phyloP scores from a whole-genome alignment of 495 filamentous ascomycete genomes.

The Penicillium lagena region DNA sequence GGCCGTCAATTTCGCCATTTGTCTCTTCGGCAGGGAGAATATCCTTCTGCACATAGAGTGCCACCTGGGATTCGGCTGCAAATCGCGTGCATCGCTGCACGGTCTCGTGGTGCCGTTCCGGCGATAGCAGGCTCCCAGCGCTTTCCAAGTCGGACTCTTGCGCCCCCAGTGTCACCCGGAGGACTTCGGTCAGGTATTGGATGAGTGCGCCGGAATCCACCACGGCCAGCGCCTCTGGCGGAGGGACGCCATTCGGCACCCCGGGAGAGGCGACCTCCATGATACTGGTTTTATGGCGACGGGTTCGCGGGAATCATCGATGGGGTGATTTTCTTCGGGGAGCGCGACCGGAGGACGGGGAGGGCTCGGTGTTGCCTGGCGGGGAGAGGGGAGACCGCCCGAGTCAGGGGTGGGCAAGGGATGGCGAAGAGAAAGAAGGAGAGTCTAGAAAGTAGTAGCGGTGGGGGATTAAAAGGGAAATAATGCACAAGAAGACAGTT shows the following conservation, averaged over 20 bases:
- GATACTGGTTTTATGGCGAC: slow-evolving; percentile 15
- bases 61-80: slow-evolving; percentile 77
- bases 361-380: slow-evolving; percentile 13
- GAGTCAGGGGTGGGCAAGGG: background rate
- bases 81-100: slow-evolving; percentile 83
- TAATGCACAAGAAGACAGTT: slow-evolving; percentile 13
- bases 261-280: slow-evolving; percentile 49
- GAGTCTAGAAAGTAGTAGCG: background rate
- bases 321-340: slow-evolving; percentile 6
- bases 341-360: slow-evolving; percentile 10
- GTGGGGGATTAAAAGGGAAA: background rate
- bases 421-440: background rate
- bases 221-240: slow-evolving; percentile 30
- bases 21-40: slow-evolving; percentile 48
- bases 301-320: slow-evolving; percentile 25
- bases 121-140: slow-evolving; percentile 75
- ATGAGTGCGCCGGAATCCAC: slow-evolving; percentile 60
- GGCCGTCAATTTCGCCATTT: slow-evolving; percentile 42
- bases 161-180: slow-evolving; percentile 82
- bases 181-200: slow-evolving; percentile 70
- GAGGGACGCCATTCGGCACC: slow-evolving; percentile 39
- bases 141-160: slow-evolving; percentile 70
- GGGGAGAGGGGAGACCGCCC: slow-evolving; percentile 12
- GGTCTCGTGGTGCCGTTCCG: slow-evolving; percentile 63
- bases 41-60: slow-evolving; percentile 87